Percentiles rank a stretch among this genome's conserved stretches.
Evolutionary conservation across 805 yeast genomes (phyloP).

Genomic region (Metschnikowia shivogae): DNA sequence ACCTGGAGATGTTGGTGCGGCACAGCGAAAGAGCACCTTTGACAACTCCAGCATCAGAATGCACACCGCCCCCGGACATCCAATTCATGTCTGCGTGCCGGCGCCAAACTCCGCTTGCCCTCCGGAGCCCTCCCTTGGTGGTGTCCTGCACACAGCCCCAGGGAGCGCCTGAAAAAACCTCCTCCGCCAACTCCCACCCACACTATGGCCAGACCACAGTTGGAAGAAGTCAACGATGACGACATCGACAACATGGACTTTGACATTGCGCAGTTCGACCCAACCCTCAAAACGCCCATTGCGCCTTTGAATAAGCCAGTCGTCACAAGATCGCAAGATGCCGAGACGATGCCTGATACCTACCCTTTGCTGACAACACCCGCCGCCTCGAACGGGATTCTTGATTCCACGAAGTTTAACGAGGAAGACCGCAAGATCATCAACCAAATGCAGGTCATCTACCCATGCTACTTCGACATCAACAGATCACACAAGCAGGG

Average conservation of each 20-base stretch:
- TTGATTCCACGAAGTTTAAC: constrained; percentile 15
- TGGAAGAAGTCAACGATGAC: constrained; percentile 78
- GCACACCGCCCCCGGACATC: no score
- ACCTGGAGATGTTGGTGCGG: no score
- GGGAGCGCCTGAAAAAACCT: neutral
- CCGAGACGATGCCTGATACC: constrained; percentile 16
- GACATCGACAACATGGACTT: constrained; percentile 89
- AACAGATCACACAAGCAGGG: constrained; percentile 75
- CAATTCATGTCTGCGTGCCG: no score
- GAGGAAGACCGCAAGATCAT: constrained; percentile 53
- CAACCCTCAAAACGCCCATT: constrained; percentile 55
- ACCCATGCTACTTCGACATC: constrained; percentile 90
- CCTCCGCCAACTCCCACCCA: neutral
- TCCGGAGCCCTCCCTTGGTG: no score
- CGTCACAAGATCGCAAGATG: constrained; percentile 59
- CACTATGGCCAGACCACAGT: constrained; percentile 50
- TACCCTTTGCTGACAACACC: neutral
- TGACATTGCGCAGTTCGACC: constrained; percentile 91
- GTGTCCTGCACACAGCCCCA: no score
- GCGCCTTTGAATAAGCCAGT: constrained; percentile 62
- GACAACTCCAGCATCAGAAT: no score
- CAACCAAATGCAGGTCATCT: constrained; percentile 66
- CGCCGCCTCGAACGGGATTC: constrained; percentile 8
- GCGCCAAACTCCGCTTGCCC: no score
- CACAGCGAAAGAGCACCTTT: no score